These are phyloP conservation scores for Malassezia pachydermatis DNA, from an alignment of 1,284 basidiomycete species.

Conservation along the genomic window DNA sequence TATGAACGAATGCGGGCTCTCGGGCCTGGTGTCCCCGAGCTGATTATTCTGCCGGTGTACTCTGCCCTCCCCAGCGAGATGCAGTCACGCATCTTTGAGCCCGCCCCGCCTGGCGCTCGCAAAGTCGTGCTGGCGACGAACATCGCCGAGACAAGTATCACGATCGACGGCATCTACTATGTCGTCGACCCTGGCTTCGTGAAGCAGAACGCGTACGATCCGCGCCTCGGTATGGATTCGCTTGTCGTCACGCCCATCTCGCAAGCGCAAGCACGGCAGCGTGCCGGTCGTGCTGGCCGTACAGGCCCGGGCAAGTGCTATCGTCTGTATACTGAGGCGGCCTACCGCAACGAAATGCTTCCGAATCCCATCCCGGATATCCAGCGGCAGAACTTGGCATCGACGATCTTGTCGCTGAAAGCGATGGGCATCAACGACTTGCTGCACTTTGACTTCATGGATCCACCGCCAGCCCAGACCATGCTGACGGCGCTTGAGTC, in stretches of 20 bases:
- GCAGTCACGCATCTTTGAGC: constrained; percentile 93
- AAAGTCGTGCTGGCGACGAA: constrained; percentile 98
- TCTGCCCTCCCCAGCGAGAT: constrained; percentile 95
- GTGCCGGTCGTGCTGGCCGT: constrained; percentile 86
- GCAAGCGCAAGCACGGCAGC: constrained; percentile 90
- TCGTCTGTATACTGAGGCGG: constrained; percentile 91
- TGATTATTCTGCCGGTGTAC: constrained; percentile 92
- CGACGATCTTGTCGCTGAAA: constrained; percentile 88
- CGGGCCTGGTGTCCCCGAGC: constrained; percentile 89
- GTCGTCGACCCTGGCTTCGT: constrained; percentile 96
- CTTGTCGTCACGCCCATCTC: constrained; percentile 97
- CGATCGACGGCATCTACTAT: constrained; percentile 97
- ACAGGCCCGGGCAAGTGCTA: constrained; percentile 98
- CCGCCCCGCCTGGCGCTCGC: constrained; percentile 85
- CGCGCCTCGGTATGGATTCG: constrained; percentile 93
- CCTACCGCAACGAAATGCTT: constrained; percentile 96
- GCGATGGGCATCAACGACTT: constrained; percentile 99
- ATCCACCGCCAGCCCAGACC: constrained; percentile 89
- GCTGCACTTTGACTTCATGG: constrained; percentile 98
- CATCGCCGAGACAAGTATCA: constrained; percentile 95
- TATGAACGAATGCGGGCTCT: constrained; percentile 97
- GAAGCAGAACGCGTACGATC: constrained; percentile 98
- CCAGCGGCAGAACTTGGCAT: constrained; percentile 82
- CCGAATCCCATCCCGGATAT: constrained; percentile 97
- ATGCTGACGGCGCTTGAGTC: constrained; percentile 89